These are phyloP conservation scores for Yamadazyma phyllophila DNA, from an alignment of 805 yeast genomes.

Conservation along the genomic window DNA sequence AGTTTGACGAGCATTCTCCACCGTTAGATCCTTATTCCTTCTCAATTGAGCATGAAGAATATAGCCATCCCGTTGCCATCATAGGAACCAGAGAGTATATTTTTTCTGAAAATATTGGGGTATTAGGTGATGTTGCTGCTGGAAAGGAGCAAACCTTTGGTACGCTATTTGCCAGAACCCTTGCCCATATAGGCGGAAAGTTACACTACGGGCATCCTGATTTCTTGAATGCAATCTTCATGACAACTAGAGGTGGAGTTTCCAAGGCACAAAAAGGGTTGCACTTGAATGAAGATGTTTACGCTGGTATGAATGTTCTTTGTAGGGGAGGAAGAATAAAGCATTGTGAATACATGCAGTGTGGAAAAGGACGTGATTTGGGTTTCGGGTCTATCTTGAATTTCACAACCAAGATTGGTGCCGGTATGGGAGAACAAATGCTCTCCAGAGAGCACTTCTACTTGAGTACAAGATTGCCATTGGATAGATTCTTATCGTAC, in stretches of 20 bases:
- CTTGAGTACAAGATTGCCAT: conserved; percentile 75
- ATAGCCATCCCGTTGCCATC: conserved; percentile 64
- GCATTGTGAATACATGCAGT: conserved; percentile 84
- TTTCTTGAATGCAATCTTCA: conserved; percentile 69
- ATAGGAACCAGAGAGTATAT: conserved; percentile 87
- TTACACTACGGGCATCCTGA: conserved; percentile 89
- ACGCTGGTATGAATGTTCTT: conserved; percentile 83
- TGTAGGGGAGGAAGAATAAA: conserved; percentile 85
- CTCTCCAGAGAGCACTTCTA: conserved; percentile 80
- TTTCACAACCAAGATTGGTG: conserved; percentile 86
- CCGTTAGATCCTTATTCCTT: conserved; percentile 24
- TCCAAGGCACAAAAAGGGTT: conserved; percentile 85
- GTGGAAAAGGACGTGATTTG: conserved; percentile 89
- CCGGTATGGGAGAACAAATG: conserved; percentile 93
- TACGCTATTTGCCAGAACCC: conserved; percentile 77
- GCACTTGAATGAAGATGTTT: conserved; percentile 84
- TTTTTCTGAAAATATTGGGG: conserved; percentile 83
- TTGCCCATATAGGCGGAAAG: conserved; percentile 83
- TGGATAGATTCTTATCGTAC: conserved; percentile 78
- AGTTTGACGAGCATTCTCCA: conserved; percentile 73
- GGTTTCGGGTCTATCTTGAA: conserved; percentile 85
- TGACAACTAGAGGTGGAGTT: conserved; percentile 87
- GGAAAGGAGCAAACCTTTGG: conserved; percentile 91
- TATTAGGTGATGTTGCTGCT: conserved; percentile 85
- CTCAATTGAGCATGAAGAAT: conserved; percentile 17